Evolutionary conservation across 2,329 filamentous ascomycete genomes (phyloP).

Genomic region (Colletotrichum musicola): DNA sequence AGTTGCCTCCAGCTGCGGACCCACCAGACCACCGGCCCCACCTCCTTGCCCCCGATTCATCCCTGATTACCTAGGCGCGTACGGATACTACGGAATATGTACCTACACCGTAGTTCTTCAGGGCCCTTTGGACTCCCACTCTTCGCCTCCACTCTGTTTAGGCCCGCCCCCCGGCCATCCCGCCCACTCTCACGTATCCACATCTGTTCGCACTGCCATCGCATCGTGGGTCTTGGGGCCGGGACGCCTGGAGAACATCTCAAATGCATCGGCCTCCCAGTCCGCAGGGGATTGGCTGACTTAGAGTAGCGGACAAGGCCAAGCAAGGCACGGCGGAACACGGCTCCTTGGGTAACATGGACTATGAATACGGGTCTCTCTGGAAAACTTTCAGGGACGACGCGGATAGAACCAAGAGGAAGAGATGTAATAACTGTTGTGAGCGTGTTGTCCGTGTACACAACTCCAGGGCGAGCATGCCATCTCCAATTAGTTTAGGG

Average conservation of each 20-base stretch:
- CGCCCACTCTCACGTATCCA: slow-evolving; percentile 6
- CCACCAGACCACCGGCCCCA: slow-evolving; percentile 20
- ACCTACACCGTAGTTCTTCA: no score
- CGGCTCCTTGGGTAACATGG: no score
- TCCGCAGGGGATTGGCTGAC: no score
- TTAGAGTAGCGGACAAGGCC: no score
- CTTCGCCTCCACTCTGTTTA: background rate
- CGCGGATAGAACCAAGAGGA: no score
- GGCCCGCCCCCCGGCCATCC: slow-evolving; percentile 1
- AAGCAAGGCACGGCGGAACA: no score
- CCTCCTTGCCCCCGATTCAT: slow-evolving; percentile 24
- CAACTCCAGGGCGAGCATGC: no score
- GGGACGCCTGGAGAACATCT: slow-evolving; percentile 21
- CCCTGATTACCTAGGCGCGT: slow-evolving; percentile 18
- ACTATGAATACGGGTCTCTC: background rate
- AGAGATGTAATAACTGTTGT: no score
- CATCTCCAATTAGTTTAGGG: no score
- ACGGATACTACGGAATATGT: no score
- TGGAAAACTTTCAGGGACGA: no score
- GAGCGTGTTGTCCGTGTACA: no score
- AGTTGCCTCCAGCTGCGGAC: slow-evolving; percentile 4
- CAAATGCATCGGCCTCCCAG: slow-evolving; percentile 4
- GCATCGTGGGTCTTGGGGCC: slow-evolving; percentile 24
- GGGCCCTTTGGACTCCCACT: slow-evolving; percentile 3
- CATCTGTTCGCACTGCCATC: slow-evolving; percentile 33